Percentiles rank a stretch among this genome's conserved stretches.
Conservation (phyloP, 768 basidiomycete species). For the Rhodotorula toruloides region DNA sequence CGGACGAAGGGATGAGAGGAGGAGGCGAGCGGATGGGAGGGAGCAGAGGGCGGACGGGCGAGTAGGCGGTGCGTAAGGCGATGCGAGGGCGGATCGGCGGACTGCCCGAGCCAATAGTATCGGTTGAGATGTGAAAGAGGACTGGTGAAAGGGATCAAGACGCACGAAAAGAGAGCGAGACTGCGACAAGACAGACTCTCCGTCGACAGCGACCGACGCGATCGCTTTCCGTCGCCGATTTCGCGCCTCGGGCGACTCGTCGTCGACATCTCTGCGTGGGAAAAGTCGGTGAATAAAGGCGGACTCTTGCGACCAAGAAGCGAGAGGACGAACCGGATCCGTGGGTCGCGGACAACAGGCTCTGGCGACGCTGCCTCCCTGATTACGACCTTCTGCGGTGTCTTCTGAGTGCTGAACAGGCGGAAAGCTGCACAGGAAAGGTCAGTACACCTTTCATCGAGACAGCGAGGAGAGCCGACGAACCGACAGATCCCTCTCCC, state of each 20-base stretch:
- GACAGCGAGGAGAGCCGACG: neutral
- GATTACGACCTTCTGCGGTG: conserved; percentile 14
- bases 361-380: conserved; percentile 2
- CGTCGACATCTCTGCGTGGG: conserved; percentile 1
- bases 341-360: conserved; percentile 5
- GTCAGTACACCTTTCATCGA: neutral
- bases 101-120: too few relatives aligned
- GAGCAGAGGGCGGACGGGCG: conserved; percentile 41
- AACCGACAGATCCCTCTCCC: neutral
- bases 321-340: conserved; percentile 12
- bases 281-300: neutral
- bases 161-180: conserved; percentile 20
- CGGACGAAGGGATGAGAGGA: conserved; percentile 10
- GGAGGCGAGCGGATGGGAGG: conserved; percentile 15
- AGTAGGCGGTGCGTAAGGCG: neutral
- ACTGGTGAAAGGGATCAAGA: conserved; percentile 2
- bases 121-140: neutral
- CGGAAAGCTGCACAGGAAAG: conserved; percentile 3
- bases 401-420: conserved; percentile 23
- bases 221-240: neutral
- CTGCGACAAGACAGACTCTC: neutral
- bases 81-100: neutral
- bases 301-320: too few relatives aligned
- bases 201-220: neutral
- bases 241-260: conserved; percentile 1